Conservation (phyloP, 2,329 filamentous ascomycete species). For the Colletotrichum limetticola region DNA sequence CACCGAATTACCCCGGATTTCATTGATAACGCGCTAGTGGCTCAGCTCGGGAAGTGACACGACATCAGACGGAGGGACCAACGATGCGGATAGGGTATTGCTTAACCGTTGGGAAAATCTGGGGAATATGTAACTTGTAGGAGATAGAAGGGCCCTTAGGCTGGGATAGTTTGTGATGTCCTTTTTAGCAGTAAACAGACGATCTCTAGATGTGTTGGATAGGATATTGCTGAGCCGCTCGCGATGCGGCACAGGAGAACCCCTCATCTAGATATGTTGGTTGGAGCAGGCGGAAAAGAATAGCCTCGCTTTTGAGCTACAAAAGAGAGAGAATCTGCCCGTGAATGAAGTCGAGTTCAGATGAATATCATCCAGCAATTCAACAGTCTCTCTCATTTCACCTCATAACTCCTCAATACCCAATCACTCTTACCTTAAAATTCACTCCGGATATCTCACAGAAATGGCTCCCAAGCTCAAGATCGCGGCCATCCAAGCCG, state of each 20-base stretch:
- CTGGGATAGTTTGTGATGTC: neutral
- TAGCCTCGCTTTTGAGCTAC: neutral
- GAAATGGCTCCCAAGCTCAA: slow-evolving; percentile 36
- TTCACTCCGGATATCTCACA: neutral
- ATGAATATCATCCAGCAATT: neutral
- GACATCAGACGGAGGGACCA: neutral
- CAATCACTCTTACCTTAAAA: neutral
- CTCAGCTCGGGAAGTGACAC: neutral
- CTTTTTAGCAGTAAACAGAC: neutral
- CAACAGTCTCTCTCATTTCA: neutral
- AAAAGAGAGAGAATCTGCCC: neutral
- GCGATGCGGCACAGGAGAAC: neutral
- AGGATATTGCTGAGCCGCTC: slow-evolving; percentile 12
- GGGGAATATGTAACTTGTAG: neutral
- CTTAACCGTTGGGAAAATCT: neutral
- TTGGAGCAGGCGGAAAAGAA: neutral
- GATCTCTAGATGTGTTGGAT: neutral
- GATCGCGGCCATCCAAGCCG: slow-evolving; percentile 40
- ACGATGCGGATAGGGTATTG: slow-evolving; percentile 10
- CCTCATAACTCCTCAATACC: neutral
- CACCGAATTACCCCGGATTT: neutral
- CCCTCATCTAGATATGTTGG: neutral
- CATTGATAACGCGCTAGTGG: neutral
- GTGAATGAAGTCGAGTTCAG: neutral
- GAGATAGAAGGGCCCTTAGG: neutral